These are phyloP conservation scores for Phyllosticta citribraziliensis DNA, from an alignment of 2,329 filamentous ascomycete species.

Conservation along the genomic window DNA sequence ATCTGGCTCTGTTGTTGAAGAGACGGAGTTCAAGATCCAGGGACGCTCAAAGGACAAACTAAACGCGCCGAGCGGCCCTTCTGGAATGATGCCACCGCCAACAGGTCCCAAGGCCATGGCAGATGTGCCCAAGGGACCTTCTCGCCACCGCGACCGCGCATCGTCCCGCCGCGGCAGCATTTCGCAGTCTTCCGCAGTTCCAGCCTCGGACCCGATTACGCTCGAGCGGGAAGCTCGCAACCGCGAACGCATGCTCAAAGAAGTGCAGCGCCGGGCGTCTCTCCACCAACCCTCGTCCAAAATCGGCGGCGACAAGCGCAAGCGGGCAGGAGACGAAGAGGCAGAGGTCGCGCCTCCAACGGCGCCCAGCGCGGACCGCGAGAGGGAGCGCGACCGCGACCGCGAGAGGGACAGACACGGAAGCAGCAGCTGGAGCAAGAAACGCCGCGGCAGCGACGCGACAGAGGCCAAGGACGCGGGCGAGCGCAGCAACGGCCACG, in stretches of 20 bases:
- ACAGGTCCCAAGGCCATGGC: constrained; percentile 22
- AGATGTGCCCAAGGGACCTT: constrained; percentile 27
- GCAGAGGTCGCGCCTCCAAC: constrained; percentile 31
- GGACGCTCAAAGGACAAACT: constrained; percentile 26
- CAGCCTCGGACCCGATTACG: constrained; percentile 49
- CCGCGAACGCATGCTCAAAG: constrained; percentile 56
- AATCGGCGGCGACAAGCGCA: constrained; percentile 26
- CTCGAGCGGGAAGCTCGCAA: constrained; percentile 58
- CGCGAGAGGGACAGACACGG: constrained; percentile 39
- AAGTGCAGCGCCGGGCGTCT: constrained; percentile 48
- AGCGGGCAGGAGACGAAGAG: constrained; percentile 30
- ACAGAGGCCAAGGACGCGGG: constrained; percentile 26
- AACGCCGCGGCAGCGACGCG: constrained; percentile 19
- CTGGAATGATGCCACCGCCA: constrained; percentile 26
- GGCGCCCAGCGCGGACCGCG: constrained; percentile 37
- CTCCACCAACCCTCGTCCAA: constrained; percentile 6
- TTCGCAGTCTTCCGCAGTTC: constrained; percentile 8
- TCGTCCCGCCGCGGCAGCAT: not conserved
- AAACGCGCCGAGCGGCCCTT: constrained; percentile 12
- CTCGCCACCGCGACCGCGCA: constrained; percentile 3
- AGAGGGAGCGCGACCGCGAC: not conserved
- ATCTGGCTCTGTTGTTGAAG: constrained; percentile 27
- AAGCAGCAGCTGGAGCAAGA: constrained; percentile 19
- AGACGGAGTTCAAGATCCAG: constrained; percentile 41
- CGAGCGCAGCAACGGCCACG: constrained; percentile 41